A percentile compares a stretch with the other conserved stretches of the same genome.
These are phyloP conservation scores for Bruguiera gymnorhiza DNA, from an alignment of 345 rosid species.

Conservation along the genomic window DNA sequence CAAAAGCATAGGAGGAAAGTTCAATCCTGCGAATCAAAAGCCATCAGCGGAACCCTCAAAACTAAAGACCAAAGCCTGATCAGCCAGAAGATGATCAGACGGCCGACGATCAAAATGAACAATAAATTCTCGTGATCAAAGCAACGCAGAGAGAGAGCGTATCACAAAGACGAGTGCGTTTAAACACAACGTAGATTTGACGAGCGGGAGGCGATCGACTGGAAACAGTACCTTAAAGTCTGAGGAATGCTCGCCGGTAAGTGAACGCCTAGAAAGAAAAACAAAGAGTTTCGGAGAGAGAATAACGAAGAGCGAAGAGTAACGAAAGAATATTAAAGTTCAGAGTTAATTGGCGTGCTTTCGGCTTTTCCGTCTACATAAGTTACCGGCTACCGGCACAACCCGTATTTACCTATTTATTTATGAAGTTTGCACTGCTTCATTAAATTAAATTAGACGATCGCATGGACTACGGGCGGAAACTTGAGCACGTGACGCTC, in stretches of 20 bases:
- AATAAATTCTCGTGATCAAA: constrained; percentile 5
- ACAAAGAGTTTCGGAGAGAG: background rate
- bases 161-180: background rate
- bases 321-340: too few relatives aligned
- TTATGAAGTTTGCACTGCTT: background rate
- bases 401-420: constrained; percentile 13
- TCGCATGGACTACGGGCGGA: background rate
- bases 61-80: constrained; percentile 1
- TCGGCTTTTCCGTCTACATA: constrained; percentile 11
- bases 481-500: too few relatives aligned
- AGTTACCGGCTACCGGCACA: constrained; percentile 23
- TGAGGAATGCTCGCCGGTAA: constrained; percentile 2
- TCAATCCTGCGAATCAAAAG: constrained; percentile 12
- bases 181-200: background rate
- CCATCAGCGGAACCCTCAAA: constrained; percentile 7
- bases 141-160: background rate
- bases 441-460: background rate
- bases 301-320: too few relatives aligned
- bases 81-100: constrained; percentile 19
- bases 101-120: background rate
- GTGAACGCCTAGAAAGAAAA: background rate
- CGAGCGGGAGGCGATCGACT: background rate
- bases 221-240: constrained; percentile 22
- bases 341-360: background rate
- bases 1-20: background rate